Evolutionary conservation across 2,329 filamentous ascomycete species (phyloP).

Genomic region (Elsinoe necatrix): DNA sequence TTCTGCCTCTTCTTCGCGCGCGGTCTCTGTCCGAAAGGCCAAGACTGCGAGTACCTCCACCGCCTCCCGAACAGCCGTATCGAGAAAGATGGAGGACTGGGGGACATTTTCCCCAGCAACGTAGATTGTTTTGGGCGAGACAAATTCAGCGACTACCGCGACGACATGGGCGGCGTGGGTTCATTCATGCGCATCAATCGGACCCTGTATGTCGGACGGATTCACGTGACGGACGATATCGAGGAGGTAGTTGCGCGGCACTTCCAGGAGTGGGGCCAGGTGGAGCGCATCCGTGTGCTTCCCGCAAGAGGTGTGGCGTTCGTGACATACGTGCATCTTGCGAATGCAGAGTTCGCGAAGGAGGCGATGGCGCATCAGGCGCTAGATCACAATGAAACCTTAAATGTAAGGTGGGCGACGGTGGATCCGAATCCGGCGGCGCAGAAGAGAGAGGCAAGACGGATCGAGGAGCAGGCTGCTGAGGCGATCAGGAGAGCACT

Average conservation of each 20-base stretch:
- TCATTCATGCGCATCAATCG: conserved; percentile 90
- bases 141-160: conserved; percentile 85
- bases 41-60: conserved; percentile 91
- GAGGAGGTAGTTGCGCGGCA: conserved; percentile 92
- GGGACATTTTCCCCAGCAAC: conserved; percentile 87
- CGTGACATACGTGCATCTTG: conserved; percentile 86
- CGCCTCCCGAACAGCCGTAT: conserved; percentile 57
- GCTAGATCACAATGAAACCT: conserved; percentile 80
- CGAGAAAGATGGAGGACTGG: conserved; percentile 43
- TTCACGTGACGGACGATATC: conserved; percentile 93
- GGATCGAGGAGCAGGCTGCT: conserved; percentile 91
- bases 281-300: conserved; percentile 78
- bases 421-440: conserved; percentile 93
- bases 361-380: conserved; percentile 86
- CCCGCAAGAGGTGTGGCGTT: conserved; percentile 88
- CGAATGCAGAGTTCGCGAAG: conserved; percentile 78
- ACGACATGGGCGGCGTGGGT: conserved; percentile 96
- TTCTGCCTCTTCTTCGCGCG: conserved; percentile 90
- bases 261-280: conserved; percentile 92
- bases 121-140: conserved; percentile 92
- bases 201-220: conserved; percentile 85
- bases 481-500: conserved; percentile 84
- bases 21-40: conserved; percentile 73
- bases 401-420: conserved; percentile 96
- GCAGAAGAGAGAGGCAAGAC: conserved; percentile 78